These are phyloP conservation scores for Didymosphaeria variabile DNA, from an alignment of 2,329 filamentous ascomycete genomes.

Conservation along the genomic window DNA sequence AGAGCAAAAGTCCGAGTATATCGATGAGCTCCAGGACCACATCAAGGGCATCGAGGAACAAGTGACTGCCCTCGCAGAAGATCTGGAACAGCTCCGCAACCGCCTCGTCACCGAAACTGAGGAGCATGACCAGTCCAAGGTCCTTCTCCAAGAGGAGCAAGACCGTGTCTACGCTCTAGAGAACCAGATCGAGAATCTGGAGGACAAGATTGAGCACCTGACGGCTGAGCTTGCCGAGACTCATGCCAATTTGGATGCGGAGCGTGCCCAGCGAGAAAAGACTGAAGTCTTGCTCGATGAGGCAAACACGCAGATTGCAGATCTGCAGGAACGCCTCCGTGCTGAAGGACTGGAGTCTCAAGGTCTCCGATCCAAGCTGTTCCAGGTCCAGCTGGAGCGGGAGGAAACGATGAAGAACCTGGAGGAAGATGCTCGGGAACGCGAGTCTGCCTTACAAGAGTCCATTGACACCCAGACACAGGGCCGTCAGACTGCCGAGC, in stretches of 20 bases:
- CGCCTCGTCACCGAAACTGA: slow-evolving; percentile 46
- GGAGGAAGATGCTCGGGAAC: slow-evolving; percentile 48
- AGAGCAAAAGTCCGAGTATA: slow-evolving; percentile 49
- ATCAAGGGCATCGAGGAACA: slow-evolving; percentile 50
- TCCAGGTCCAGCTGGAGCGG: slow-evolving; percentile 55
- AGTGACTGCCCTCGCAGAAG: slow-evolving; percentile 41
- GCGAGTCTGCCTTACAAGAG: slow-evolving; percentile 50
- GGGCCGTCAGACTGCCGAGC: slow-evolving; percentile 50
- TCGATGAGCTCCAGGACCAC: slow-evolving; percentile 51
- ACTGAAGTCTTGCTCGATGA: slow-evolving; percentile 56
- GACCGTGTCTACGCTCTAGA: slow-evolving; percentile 47
- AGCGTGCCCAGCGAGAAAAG: slow-evolving; percentile 54
- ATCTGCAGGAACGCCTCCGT: slow-evolving; percentile 51
- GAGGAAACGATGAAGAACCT: slow-evolving; percentile 50
- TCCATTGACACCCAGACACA: slow-evolving; percentile 51
- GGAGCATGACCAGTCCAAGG: slow-evolving; percentile 42
- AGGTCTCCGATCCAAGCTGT: slow-evolving; percentile 58
- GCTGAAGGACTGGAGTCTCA: slow-evolving; percentile 57
- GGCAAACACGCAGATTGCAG: slow-evolving; percentile 52
- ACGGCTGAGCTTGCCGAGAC: slow-evolving; percentile 50
- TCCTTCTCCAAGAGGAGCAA: slow-evolving; percentile 2
- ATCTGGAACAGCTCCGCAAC: slow-evolving; percentile 45
- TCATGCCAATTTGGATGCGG: slow-evolving; percentile 49
- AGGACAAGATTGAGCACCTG: slow-evolving; percentile 49
- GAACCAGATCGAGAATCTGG: slow-evolving; percentile 42